Conservation (phyloP, 345 rosid genomes). For the Citrus maxima region DNA sequence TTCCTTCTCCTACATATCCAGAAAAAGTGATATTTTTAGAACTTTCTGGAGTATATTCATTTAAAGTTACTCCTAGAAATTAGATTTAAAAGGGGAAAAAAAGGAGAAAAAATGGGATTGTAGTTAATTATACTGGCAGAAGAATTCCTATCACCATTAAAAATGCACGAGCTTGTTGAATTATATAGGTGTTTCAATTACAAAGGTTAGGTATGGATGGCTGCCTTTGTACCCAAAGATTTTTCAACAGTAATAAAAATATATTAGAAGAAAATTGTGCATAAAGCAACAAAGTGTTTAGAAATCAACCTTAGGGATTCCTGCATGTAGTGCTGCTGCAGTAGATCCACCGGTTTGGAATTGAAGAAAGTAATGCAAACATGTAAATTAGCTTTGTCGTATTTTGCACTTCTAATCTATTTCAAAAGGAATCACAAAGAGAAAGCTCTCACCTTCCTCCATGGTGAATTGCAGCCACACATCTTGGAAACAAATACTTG, state of each 20-base stretch:
- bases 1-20: not conserved
- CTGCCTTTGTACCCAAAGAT: not conserved
- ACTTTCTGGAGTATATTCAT: not conserved
- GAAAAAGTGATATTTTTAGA: not conserved
- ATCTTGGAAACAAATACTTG: slow-evolving; percentile 63
- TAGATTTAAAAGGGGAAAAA: not conserved
- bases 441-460: slow-evolving; percentile 70
- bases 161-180: not conserved
- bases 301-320: slow-evolving; percentile 73
- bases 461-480: slow-evolving; percentile 80
- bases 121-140: not conserved
- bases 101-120: not conserved
- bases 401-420: not conserved
- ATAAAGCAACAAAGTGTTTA: not conserved
- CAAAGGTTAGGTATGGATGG: not conserved
- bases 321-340: slow-evolving; percentile 79
- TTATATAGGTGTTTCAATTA: not conserved
- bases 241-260: not conserved
- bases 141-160: not conserved
- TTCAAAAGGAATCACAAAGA: slow-evolving; percentile 6
- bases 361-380: slow-evolving; percentile 7
- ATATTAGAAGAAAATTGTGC: not conserved
- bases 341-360: slow-evolving; percentile 66
- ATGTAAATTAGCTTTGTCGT: slow-evolving; percentile 10
- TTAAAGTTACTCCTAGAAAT: not conserved